Base-by-base conservation (phyloP, 257 asterid genomes). In the Penstemon barbatus region DNA sequence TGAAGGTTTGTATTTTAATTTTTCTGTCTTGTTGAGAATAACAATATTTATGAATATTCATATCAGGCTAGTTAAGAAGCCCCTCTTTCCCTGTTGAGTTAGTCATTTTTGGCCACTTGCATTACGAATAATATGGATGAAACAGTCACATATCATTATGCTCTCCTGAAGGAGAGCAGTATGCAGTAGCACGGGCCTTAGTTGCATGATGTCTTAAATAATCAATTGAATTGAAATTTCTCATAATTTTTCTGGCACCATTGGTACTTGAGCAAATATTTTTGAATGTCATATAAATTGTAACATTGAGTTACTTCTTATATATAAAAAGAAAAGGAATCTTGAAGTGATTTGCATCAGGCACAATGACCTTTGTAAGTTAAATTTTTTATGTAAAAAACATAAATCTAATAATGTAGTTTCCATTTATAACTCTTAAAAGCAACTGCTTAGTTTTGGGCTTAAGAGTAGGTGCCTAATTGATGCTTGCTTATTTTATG, bases 1-100 rank as follows among this genome's bases (percentile, higher is more conserved):
- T 86, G 78, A 94, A 91, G 97, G 99, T 87, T 71, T 71, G n/a
- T 19, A 11, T 13, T 19, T 55, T 61, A 49, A 46, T 42, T 75
- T 71, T 53, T 60, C 51, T 63, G 49, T 40, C 59, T 63, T 49
- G 9, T 48, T 46, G 7, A 43, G 25, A 60, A 9, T 53, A 54
- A 71, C 36, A 43, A 54, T 69, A 73, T 43, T 40, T 56, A 43
- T 52, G 70, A 61, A 49, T 68, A 43, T 37, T 54, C 4, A 39
- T 25, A 68, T 45, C 45, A 9, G 33, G 61, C 46, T 62, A 12
- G 41, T 63, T 36, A 41, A 8, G 37, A 62, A 40, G 44, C 68
- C 8, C 55, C 63, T 33, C 40, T 38, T 48, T 52, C 68, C 72
- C 15, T 46, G 45, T 12, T 66, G 49, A 53, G 43, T 48, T 11